Base-by-base conservation (phyloP, 805 yeast species). In the Ogataea methanolica region DNA sequence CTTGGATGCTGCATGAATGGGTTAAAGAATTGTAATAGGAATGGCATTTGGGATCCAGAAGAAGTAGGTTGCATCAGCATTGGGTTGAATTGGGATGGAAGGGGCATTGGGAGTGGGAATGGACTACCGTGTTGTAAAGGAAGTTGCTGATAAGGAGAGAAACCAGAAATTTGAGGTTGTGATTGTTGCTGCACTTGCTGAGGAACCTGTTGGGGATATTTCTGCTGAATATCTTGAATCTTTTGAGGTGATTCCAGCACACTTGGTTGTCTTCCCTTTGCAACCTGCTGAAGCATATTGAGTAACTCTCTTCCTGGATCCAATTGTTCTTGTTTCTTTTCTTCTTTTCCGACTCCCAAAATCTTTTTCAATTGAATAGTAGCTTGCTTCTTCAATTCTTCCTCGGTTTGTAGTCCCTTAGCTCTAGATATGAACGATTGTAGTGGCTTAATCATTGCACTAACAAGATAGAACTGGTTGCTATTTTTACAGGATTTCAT, bases 301-400 rank as follows among this genome's bases (percentile, higher is more conserved):
- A 86, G 73, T 48, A 86, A 64, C 45, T 84, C 92, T 72, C 92
- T 82, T 33, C 94, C 94, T 1, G 90, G 89, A 64, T 85, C 92
- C 29, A 64, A 62, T 48, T 46, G 63, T 44, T 45, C 56, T 53
- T 49, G 57, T 31, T 47, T 43, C 34, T 58, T 59, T 29, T 62
- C 60, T 37, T 60, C 49, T 50, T 67, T 53, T 48, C 75, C 74
- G 39, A 86, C 70, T 39, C 89, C 90, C 58, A 86, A 70, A 52
- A 83, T 69, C 15, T 70, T 64, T 68, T 85, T 85, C 72, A 86
- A 73, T 61, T 78, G 81, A 15, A 72, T 61, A 57, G 87, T 89
- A 2, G 88, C 91, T 50, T 76, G 74, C 40, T 69, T 63, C 70
- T 79, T 83, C 63, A 83, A 66, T 56, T 81, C 80, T 45, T 73